Evolutionary conservation across 1,284 basidiomycete species (phyloP), one percentile per base, ranked within the genome.

Genomic region (Psilocybe mexicana): DNA sequence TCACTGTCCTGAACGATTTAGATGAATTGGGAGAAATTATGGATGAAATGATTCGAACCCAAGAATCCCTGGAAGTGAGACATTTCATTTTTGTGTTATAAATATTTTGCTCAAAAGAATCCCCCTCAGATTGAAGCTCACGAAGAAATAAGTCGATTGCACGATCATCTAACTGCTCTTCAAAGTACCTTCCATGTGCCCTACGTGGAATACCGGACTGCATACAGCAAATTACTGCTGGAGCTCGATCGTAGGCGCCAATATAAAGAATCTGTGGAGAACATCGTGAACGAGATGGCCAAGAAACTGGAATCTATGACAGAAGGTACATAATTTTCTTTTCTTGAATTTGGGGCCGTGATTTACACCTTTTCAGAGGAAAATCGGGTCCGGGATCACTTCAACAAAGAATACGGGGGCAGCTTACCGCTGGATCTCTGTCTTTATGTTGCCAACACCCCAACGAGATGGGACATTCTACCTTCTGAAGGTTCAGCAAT

Each of bases 1-100:
- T 72, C 24, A 70, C 64, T 25, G 80, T 76, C 4, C 70, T 92
- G n/a, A 77, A 82, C 49, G 82, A 87, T 63, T 76, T 93, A 12
- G 88, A 92, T 46, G 85, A 88, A 63, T 77, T 93, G 3, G 89
- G 86, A 1, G 84, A 87, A 23, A 88, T 91, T 52, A 90, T 93
- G 85, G 74, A 77, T 0, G 85, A 88, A 52, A 91, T 92, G 87
- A 71, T 92, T 4, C 77, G 80, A 42, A 80, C 78, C 18, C 89
- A 92, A 68, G 80, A 86, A 57, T 70, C 72, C 11, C 80, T 89
- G 8, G 86, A 92, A 79, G 88, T 88, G 44, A 10, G 68, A 35
- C 14, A 25, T 30, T 38, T 57, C 35, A 23, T 47, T 43, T 44
- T 42, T 2, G 43, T 28, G 40, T 53, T 6, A 52, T 24, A 30